Evolutionary conservation across 2,329 filamentous ascomycete species (phyloP).

Genomic region (Malbranchea zuffiana): DNA sequence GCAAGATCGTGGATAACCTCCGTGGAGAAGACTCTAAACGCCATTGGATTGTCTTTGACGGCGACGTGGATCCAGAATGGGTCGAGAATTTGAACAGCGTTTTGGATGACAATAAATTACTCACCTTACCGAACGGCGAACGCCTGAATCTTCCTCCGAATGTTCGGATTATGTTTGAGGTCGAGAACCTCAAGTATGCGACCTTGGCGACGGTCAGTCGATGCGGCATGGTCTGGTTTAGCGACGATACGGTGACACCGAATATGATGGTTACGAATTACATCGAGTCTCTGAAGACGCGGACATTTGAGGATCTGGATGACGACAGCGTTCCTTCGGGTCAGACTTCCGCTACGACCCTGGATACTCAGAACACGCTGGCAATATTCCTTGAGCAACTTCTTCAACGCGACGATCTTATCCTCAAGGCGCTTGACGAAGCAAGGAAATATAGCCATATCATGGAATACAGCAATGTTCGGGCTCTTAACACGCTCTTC

Average conservation of each 20-base stretch:
- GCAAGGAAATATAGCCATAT: slow-evolving; percentile 80
- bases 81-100: slow-evolving; percentile 99
- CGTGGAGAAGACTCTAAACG: slow-evolving; percentile 93
- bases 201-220: slow-evolving; percentile 98
- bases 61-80: slow-evolving; percentile 98
- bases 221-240: slow-evolving; percentile 99
- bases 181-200: slow-evolving; percentile 93
- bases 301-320: slow-evolving; percentile 87
- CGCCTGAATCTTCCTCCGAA: slow-evolving; percentile 89
- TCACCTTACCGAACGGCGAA: slow-evolving; percentile 95
- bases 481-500: slow-evolving; percentile 85
- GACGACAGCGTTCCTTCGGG: slow-evolving; percentile 74
- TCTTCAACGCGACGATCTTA: slow-evolving; percentile 68
- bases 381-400: slow-evolving; percentile 68
- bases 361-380: slow-evolving; percentile 66
- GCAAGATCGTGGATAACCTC: slow-evolving; percentile 97
- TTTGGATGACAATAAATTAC: slow-evolving; percentile 94
- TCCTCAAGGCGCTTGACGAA: slow-evolving; percentile 63
- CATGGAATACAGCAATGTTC: slow-evolving; percentile 92
- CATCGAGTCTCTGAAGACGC: slow-evolving; percentile 66
- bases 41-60: slow-evolving; percentile 99
- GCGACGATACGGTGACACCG: slow-evolving; percentile 88
- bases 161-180: slow-evolving; percentile 99
- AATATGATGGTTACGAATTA: slow-evolving; percentile 91
- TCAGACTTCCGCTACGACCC: slow-evolving; percentile 64